These are phyloP conservation scores for Podaxis pistillaris DNA, from an alignment of 768 basidiomycete genomes.

Conservation along the genomic window DNA sequence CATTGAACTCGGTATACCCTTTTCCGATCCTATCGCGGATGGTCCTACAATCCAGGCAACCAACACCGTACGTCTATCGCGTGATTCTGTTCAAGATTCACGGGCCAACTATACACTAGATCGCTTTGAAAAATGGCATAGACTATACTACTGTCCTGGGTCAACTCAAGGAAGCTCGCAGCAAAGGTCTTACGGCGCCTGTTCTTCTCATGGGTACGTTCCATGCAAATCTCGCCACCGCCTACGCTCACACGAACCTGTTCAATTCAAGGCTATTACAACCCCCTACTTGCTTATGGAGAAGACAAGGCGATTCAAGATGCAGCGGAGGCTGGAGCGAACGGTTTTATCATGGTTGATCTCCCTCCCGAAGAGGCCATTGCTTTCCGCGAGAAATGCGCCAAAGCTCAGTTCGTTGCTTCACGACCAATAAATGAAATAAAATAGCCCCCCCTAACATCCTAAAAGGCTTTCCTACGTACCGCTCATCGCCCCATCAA, in stretches of 20 bases:
- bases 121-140: constrained; percentile 79
- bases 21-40: constrained; percentile 96
- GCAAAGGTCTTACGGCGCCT: constrained; percentile 79
- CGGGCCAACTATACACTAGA: constrained; percentile 40
- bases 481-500: constrained; percentile 94
- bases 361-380: constrained; percentile 97
- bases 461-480: constrained; percentile 82
- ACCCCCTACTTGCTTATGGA: constrained; percentile 92
- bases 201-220: constrained; percentile 89
- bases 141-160: constrained; percentile 75
- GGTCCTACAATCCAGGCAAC: constrained; percentile 91
- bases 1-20: constrained; percentile 93
- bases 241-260: constrained; percentile 7
- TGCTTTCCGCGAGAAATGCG: constrained; percentile 86
- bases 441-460: constrained; percentile 7
- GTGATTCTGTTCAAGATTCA: neutral
- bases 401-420: constrained; percentile 66
- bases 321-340: constrained; percentile 86
- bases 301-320: constrained; percentile 94
- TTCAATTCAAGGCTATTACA: constrained; percentile 81
- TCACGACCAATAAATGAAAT: neutral
- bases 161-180: constrained; percentile 74
- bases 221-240: neutral
- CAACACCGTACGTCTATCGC: constrained; percentile 70
- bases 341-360: constrained; percentile 97